phyloP scores from a whole-genome alignment of 768 basidiomycete species.

The Mycena belliarum region DNA sequence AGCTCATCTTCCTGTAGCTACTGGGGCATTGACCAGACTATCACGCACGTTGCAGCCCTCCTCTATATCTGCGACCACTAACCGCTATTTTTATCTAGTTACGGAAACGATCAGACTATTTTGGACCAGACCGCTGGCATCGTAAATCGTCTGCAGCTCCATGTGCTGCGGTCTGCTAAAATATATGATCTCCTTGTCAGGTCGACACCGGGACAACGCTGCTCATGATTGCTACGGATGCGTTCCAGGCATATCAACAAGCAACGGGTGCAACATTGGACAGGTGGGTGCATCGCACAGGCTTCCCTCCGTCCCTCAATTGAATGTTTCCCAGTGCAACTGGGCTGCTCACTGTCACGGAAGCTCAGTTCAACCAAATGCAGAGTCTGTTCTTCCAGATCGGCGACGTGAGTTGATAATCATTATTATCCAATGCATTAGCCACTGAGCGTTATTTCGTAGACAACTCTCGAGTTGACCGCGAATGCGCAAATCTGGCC shows the following conservation, averaged over 20 bases:
- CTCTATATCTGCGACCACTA: neutral
- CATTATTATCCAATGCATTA: neutral
- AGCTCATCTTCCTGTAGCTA: constrained; percentile 14
- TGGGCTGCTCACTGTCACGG: constrained; percentile 56
- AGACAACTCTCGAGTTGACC: constrained; percentile 56
- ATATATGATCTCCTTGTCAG: neutral
- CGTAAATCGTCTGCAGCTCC: constrained; percentile 14
- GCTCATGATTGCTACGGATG: constrained; percentile 57
- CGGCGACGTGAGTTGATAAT: constrained; percentile 37
- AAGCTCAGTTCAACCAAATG: constrained; percentile 47
- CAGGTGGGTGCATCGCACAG: constrained; percentile 30
- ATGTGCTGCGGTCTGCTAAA: neutral
- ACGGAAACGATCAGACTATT: constrained; percentile 28
- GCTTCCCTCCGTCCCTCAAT: neutral
- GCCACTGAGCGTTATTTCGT: neutral
- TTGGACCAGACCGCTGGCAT: constrained; percentile 46
- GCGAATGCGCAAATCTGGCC: constrained; percentile 75
- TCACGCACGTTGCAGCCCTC: constrained; percentile 31
- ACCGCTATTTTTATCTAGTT: constrained; percentile 3
- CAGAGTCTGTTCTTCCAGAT: constrained; percentile 56
- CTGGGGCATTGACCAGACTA: constrained; percentile 50
- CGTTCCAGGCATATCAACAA: constrained; percentile 54
- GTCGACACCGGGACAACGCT: constrained; percentile 57
- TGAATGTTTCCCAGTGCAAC: constrained; percentile 38
- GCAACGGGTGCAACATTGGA: constrained; percentile 57